Evolutionary conservation across 208 protist species (phyloP).

Genomic region (Zelonia costaricensis): DNA sequence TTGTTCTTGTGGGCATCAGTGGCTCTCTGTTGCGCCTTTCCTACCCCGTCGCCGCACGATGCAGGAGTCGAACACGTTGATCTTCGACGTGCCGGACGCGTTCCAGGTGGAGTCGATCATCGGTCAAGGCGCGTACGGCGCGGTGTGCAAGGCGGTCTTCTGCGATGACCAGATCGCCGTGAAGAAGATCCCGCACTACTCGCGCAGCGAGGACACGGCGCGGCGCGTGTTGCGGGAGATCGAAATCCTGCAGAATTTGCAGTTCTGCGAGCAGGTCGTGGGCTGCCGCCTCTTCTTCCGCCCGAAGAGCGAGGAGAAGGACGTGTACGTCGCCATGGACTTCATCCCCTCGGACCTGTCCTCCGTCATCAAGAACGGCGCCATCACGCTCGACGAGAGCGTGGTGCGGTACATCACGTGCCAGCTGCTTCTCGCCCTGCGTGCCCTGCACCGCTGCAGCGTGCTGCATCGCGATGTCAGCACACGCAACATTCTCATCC

Average conservation of each 20-base stretch:
- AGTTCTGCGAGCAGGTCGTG: slow-evolving; percentile 89
- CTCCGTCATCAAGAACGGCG: slow-evolving; percentile 76
- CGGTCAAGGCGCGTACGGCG: slow-evolving; percentile 93
- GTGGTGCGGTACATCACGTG: slow-evolving; percentile 86
- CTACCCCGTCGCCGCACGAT: slow-evolving; percentile 1
- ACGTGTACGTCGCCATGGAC: slow-evolving; percentile 93
- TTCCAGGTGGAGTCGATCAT: slow-evolving; percentile 92
- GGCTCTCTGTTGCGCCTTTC: not conserved
- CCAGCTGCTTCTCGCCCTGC: slow-evolving; percentile 86
- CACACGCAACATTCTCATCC: slow-evolving; percentile 91
- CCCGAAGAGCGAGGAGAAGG: slow-evolving; percentile 88
- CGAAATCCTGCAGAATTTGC: slow-evolving; percentile 81
- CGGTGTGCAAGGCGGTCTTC: slow-evolving; percentile 91
- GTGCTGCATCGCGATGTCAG: slow-evolving; percentile 89
- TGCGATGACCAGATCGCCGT: slow-evolving; percentile 78
- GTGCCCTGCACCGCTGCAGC: slow-evolving; percentile 85
- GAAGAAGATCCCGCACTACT: slow-evolving; percentile 92
- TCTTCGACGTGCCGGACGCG: slow-evolving; percentile 87
- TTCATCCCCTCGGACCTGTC: slow-evolving; percentile 88
- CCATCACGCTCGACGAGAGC: slow-evolving; percentile 76
- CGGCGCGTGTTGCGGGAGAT: slow-evolving; percentile 89
- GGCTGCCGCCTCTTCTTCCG: slow-evolving; percentile 89
- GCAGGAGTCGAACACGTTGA: slow-evolving; percentile 49
- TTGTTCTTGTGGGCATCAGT: not conserved
- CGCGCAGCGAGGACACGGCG: slow-evolving; percentile 77